These are phyloP conservation scores for Candida ipomoeae DNA, from an alignment of 805 yeast genomes.

Conservation along the genomic window DNA sequence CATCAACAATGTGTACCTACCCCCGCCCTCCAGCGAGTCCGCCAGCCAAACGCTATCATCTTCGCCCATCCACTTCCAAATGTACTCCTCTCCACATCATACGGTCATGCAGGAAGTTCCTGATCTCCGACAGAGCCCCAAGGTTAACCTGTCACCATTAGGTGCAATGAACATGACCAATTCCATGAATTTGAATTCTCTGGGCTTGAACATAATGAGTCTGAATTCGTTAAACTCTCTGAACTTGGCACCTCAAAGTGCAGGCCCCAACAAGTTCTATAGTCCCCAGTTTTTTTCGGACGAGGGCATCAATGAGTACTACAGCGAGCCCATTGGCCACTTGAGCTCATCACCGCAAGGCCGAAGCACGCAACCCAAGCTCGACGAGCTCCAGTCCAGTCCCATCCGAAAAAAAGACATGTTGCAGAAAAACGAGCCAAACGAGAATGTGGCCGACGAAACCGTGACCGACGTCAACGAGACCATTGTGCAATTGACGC, in stretches of 20 bases:
- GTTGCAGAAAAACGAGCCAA: not conserved
- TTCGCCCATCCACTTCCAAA: conserved; percentile 8
- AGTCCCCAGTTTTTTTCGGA: conserved; percentile 41
- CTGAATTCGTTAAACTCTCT: too few species aligned
- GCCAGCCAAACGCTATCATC: conserved; percentile 31
- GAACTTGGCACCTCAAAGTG: not conserved
- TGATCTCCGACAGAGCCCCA: not conserved
- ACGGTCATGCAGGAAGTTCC: not conserved
- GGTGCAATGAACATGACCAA: conserved; percentile 2
- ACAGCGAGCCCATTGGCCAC: conserved; percentile 18
- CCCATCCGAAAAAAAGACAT: conserved; percentile 26
- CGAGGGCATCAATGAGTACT: conserved; percentile 9
- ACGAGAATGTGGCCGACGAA: conserved; percentile 25
- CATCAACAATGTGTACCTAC: conserved; percentile 27
- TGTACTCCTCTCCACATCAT: conserved; percentile 27
- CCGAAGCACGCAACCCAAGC: not conserved
- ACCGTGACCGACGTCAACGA: conserved; percentile 35
- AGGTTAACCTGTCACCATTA: conserved; percentile 8
- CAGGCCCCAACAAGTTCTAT: conserved; percentile 26
- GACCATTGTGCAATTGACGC: conserved; percentile 39
- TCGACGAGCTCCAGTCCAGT: conserved; percentile 16
- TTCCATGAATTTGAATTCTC: not conserved
- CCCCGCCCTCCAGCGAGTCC: conserved; percentile 32
- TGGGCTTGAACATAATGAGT: not conserved
- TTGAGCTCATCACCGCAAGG: conserved; percentile 17